Base-by-base conservation (phyloP, 805 yeast genomes). In the Cyberlindnera euphorbiiphila region DNA sequence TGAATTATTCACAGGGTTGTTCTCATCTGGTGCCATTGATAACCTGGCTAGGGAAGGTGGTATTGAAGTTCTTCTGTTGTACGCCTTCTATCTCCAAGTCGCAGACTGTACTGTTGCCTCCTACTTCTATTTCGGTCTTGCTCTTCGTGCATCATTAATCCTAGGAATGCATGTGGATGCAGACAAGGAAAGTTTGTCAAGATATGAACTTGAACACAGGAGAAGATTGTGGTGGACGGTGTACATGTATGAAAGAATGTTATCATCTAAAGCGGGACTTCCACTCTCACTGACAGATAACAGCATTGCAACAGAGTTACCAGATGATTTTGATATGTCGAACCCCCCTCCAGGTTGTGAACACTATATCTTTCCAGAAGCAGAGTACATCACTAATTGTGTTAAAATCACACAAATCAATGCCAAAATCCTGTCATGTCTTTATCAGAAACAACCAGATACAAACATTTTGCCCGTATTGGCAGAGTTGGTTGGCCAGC, bases 191-290 rank as follows among this genome's bases (percentile, higher is more conserved):
- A 76, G 69, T 24, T 65, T 84, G 14, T 68, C 78, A 23, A 69
- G 77, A 45, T 73, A 74, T 49, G 91, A 82, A 65, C 78, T 83
- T 47, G 95, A 89, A 47, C 88, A 85, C 58, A 70, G 95, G 35
- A 72, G 95, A 54, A 73, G 89, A 41, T 61, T 86, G 24, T 88
- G 91, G 66, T 88, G 96, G 96, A 81, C 88, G 28, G 78, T 82
- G 22, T 87, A 85, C 60, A 76, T 81, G 59, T 74, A 85, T 49
- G 97, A 88, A 61, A 63, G 91, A 58, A 83, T 84, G 91, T 60
- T 84, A 27, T 81, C 87, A 6, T 81, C 89, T 10, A 84, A 84
- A 52, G 89, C 89, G 0, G 94, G 94, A 1, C 61, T 84, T 18
- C 94, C 94, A 1, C 57, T 84, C 29, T 77, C 86, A 36, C 72